Evolutionary conservation across 2,329 filamentous ascomycete species (phyloP).

Genomic region (Westerdykella sp.): DNA sequence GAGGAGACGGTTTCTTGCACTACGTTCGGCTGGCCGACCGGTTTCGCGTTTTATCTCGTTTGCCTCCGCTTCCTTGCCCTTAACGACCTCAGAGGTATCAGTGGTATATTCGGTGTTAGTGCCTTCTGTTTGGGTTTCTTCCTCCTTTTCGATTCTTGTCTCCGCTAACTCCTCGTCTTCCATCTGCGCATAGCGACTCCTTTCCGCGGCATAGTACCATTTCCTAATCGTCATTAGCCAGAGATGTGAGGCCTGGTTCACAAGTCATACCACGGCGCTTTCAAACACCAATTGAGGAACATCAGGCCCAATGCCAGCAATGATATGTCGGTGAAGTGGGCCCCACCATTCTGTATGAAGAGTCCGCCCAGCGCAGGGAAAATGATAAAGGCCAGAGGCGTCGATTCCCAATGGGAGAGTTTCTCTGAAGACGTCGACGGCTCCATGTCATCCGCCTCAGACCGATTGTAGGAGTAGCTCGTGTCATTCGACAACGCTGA

Average conservation of each 20-base stretch:
- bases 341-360: conserved; percentile 76
- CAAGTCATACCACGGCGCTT: conserved; percentile 69
- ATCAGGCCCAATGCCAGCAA: conserved; percentile 73
- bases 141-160: not conserved
- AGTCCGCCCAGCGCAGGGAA: conserved; percentile 80
- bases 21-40: not conserved
- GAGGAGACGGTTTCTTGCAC: conserved; percentile 54
- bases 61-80: conserved; percentile 11
- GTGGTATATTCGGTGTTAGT: too few relatives aligned
- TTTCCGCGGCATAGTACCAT: conserved; percentile 43
- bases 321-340: conserved; percentile 78
- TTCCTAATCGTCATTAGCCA: conserved; percentile 34
- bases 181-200: not conserved
- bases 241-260: not conserved
- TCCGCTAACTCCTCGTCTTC: not conserved
- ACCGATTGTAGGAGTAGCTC: conserved; percentile 46
- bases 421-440: conserved; percentile 41
- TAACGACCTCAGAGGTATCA: conserved; percentile 3
- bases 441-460: conserved; percentile 16
- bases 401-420: conserved; percentile 66
- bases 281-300: conserved; percentile 88
- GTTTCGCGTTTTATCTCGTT: conserved; percentile 27
- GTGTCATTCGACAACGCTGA: conserved; percentile 67
- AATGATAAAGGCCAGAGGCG: conserved; percentile 77
- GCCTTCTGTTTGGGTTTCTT: too few relatives aligned